Evolutionary conservation across 2,329 filamentous ascomycete genomes (phyloP).

Genomic region (Colletotrichum musae): DNA sequence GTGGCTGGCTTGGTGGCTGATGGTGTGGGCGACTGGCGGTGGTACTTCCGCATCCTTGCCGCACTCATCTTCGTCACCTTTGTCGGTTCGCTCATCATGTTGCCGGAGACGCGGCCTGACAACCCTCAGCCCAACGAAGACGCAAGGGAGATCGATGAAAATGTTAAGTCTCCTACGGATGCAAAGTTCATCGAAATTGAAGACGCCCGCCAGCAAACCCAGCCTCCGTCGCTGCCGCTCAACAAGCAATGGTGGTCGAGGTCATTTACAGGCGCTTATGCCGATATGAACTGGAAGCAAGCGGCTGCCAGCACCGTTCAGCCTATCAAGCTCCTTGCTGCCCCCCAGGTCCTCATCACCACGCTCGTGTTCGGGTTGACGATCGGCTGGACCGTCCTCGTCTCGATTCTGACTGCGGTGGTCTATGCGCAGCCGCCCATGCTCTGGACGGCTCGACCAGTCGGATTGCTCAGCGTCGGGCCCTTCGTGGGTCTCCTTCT

Average conservation of each 20-base stretch:
- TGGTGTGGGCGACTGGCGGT: constrained; percentile 40
- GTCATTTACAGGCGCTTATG: constrained; percentile 27
- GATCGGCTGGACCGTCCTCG: constrained; percentile 32
- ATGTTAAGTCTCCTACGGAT: not conserved
- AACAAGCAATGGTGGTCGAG: constrained; percentile 27
- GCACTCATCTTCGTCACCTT: constrained; percentile 41
- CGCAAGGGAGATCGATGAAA: constrained; percentile 2
- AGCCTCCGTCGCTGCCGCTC: not conserved
- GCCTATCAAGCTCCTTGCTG: constrained; percentile 21
- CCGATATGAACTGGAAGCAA: constrained; percentile 33
- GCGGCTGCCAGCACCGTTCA: constrained; percentile 6
- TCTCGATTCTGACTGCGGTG: constrained; percentile 19
- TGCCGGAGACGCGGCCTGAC: constrained; percentile 41
- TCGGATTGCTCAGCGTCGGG: constrained; percentile 32
- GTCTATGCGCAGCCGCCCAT: constrained; percentile 30
- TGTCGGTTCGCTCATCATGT: constrained; percentile 40
- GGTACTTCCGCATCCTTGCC: constrained; percentile 41
- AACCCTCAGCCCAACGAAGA: not conserved
- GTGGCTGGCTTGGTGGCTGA: constrained; percentile 38
- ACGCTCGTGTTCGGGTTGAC: constrained; percentile 35
- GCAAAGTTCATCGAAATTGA: constrained; percentile 18
- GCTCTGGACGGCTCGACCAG: constrained; percentile 25
- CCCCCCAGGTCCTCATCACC: constrained; percentile 32
- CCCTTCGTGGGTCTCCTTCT: constrained; percentile 24
- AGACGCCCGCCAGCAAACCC: not conserved